These are phyloP conservation scores for Zalaria obscura DNA, from an alignment of 2,329 filamentous ascomycete genomes.

Conservation along the genomic window DNA sequence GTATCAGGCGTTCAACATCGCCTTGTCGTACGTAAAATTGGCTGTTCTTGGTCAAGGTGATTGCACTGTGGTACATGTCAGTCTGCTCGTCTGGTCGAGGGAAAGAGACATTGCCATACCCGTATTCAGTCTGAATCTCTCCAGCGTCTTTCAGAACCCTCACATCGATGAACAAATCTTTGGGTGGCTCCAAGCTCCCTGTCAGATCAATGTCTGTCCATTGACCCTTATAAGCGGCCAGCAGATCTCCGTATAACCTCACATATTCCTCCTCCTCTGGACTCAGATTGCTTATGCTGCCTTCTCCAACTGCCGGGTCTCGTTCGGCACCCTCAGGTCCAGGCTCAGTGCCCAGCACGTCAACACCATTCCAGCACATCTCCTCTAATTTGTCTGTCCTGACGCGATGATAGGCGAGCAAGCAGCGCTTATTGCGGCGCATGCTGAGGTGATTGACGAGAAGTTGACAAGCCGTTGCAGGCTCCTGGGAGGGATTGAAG, in stretches of 20 bases:
- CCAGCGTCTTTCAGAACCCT: slow-evolving; percentile 91
- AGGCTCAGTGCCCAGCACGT: slow-evolving; percentile 56
- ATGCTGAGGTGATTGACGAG: slow-evolving; percentile 91
- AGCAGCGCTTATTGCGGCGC: slow-evolving; percentile 88
- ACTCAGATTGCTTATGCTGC: slow-evolving; percentile 53
- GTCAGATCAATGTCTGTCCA: slow-evolving; percentile 98
- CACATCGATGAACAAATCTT: slow-evolving; percentile 92
- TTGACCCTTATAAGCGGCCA: slow-evolving; percentile 94
- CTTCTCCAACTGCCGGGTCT: slow-evolving; percentile 23
- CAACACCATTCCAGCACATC: slow-evolving; percentile 80
- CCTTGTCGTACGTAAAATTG: slow-evolving; percentile 95
- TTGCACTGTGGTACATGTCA: slow-evolving; percentile 47
- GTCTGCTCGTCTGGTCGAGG: not conserved
- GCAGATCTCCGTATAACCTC: slow-evolving; percentile 74
- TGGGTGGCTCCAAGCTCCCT: slow-evolving; percentile 83
- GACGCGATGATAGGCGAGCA: slow-evolving; percentile 86
- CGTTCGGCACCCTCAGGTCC: slow-evolving; percentile 32
- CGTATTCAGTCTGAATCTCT: slow-evolving; percentile 98
- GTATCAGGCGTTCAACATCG: slow-evolving; percentile 86
- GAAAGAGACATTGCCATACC: slow-evolving; percentile 41
- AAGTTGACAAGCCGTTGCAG: slow-evolving; percentile 72
- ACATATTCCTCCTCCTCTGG: slow-evolving; percentile 97
- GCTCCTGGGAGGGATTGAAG: slow-evolving; percentile 73
- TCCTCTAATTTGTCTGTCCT: slow-evolving; percentile 85
- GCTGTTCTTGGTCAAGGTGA: slow-evolving; percentile 94